phyloP scores from a whole-genome alignment of 2,329 filamentous ascomycete species.

The Ascosphaera aggregata region DNA sequence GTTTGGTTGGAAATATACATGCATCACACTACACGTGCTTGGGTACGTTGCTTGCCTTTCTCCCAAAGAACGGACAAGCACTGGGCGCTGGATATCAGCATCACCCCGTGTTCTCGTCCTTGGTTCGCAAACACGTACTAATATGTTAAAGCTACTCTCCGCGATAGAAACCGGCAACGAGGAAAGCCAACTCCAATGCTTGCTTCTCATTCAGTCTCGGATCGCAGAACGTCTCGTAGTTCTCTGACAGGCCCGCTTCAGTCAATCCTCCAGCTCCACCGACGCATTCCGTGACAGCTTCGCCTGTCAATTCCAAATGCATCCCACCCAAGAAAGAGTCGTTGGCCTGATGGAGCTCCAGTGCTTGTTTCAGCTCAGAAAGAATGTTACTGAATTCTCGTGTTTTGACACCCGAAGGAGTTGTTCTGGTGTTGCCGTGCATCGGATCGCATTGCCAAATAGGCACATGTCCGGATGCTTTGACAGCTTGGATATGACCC shows the following conservation, averaged over 20 bases:
- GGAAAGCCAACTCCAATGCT: slow-evolving; percentile 78
- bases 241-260: slow-evolving; percentile 1
- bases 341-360: slow-evolving; percentile 62
- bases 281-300: slow-evolving; percentile 88
- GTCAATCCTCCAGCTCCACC: slow-evolving; percentile 1
- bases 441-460: slow-evolving; percentile 99
- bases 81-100: too few species aligned
- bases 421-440: slow-evolving; percentile 59
- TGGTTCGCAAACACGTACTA: too few species aligned
- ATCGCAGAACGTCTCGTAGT: slow-evolving; percentile 87
- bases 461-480: slow-evolving; percentile 49
- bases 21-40: too few species aligned
- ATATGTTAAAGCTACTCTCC: too few species aligned
- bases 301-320: slow-evolving; percentile 85
- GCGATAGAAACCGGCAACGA: slow-evolving; percentile 65
- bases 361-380: slow-evolving; percentile 58
- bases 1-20: too few species aligned
- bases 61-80: too few species aligned
- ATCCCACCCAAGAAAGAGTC: slow-evolving; percentile 79
- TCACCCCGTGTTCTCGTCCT: too few species aligned
- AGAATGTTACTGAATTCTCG: slow-evolving; percentile 79
- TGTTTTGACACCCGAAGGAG: slow-evolving; percentile 66
- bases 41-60: too few species aligned
- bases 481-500: slow-evolving; percentile 69
- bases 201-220: slow-evolving; percentile 94